Percentiles rank a stretch among this genome's conserved stretches.
These are phyloP conservation scores for Taiozyma onychis DNA, from an alignment of 1,139 yeast species.

Conservation along the genomic window DNA sequence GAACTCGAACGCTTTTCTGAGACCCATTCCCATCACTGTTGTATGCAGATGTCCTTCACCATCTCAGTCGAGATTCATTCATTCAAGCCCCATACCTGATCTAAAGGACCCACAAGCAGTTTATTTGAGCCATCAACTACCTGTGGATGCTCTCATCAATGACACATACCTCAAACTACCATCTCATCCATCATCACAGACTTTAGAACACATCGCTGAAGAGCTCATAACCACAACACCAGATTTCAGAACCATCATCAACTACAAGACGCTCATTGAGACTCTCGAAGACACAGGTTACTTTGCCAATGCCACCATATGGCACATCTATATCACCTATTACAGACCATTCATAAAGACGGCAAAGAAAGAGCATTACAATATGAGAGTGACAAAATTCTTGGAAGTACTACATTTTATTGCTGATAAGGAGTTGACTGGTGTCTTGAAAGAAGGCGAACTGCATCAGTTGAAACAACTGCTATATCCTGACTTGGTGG, in stretches of 20 bases:
- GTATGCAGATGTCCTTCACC: background rate
- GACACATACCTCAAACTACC: background rate
- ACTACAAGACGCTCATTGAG: conserved; percentile 5
- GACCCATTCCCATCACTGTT: background rate
- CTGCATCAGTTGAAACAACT: background rate
- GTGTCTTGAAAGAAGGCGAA: background rate
- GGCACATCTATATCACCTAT: background rate
- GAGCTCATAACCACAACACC: background rate
- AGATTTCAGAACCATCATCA: conserved; percentile 7
- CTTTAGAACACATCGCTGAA: background rate
- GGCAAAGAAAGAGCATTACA: background rate
- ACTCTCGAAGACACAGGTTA: background rate
- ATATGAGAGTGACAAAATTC: background rate
- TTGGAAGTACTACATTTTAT: background rate
- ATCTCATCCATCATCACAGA: background rate
- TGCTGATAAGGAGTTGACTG: background rate
- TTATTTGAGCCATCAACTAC: background rate
- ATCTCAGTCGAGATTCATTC: background rate
- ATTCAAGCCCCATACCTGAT: background rate
- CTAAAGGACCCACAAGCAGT: background rate
- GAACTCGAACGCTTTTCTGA: background rate
- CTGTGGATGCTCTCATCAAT: background rate
- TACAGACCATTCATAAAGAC: conserved; percentile 1
- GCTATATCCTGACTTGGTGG: conserved; percentile 2
- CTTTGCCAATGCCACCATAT: background rate